Base-by-base conservation (phyloP, 441 rosid species). In the Pelargonium fulgidum region DNA sequence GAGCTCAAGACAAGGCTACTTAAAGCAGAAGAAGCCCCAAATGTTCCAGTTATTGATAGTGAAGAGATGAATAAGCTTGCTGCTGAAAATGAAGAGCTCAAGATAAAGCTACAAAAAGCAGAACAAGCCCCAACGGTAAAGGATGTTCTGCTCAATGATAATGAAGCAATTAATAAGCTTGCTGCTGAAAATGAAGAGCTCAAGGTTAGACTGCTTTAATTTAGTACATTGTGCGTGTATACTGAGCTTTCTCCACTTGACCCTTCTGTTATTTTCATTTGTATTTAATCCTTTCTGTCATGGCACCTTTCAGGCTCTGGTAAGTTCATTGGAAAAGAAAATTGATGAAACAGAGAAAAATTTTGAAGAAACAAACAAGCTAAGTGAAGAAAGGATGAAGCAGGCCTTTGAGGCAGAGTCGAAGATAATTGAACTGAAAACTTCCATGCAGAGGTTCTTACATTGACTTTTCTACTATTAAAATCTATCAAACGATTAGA, bases 341-440 rank as follows among this genome's bases (percentile, higher is more conserved):
- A 41, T 45, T 42, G 29, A 10, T 13, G 45, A 33, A 64, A 14
- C 45, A 64, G 20, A 64, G 41, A 29, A 33, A n/a, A 64, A 92
- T 73, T 87, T 79, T 79, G 89, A 87, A 76, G 93, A 92, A 83
- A 80, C 91, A 63, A 84, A 67, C 77, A 88, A 83, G 81, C 80
- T 90, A 14, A 79, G 99, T 75, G 99, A 90, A 80, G 96, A 89
- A 80, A 73, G 97, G 68, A 75, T 88, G 74, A 81, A 84, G 80
- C 92, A 92, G 77, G 90, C 81, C 65, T 52, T 76, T 76, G 93
- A 88, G 4, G 93, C 96, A 16, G 99, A 92, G 84, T 71, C 86
- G 20, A 89, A 86, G 81, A 81, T 92, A 72, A 87, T 86, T 71
- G 95, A 92, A 78, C 75, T 89, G 78, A 95, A 95, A 82, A 88